Conservation (phyloP, 2,329 filamentous ascomycete genomes). For the Penicillium sp. region DNA sequence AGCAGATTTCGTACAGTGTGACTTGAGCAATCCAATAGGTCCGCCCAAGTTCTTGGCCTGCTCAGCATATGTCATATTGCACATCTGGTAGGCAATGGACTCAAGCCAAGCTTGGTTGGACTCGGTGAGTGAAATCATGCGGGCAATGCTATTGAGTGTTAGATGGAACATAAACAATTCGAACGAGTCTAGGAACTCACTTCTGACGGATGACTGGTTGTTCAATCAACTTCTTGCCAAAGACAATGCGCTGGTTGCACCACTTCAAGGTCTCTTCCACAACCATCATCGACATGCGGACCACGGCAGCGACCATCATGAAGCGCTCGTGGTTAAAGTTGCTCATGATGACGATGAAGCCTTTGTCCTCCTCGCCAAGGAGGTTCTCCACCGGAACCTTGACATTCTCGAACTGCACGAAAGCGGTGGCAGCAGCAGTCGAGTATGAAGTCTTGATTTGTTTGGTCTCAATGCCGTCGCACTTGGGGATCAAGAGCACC, state of each 20-base stretch:
- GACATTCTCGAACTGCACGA: conserved; percentile 79
- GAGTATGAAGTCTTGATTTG: conserved; percentile 68
- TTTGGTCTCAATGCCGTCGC: conserved; percentile 63
- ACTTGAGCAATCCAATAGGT: conserved; percentile 78
- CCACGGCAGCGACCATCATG: conserved; percentile 66
- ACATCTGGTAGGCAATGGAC: conserved; percentile 82
- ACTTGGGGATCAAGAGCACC: conserved; percentile 70
- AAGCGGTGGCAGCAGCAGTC: conserved; percentile 71
- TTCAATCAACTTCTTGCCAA: conserved; percentile 75
- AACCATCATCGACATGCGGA: conserved; percentile 63
- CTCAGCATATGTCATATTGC: conserved; percentile 72
- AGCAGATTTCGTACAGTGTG: conserved; percentile 68
- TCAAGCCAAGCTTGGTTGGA: conserved; percentile 84
- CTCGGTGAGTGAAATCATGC: conserved; percentile 80
- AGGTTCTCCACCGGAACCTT: conserved; percentile 77
- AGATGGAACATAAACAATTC: background rate
- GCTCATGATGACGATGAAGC: conserved; percentile 75
- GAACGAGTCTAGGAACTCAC: conserved; percentile 41
- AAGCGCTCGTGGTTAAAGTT: conserved; percentile 89
- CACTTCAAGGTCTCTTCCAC: conserved; percentile 85
- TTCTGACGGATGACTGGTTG: conserved; percentile 80
- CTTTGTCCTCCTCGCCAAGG: conserved; percentile 78
- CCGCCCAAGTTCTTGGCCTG: conserved; percentile 73
- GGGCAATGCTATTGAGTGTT: conserved; percentile 58
- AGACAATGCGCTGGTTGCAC: conserved; percentile 81